Percentiles rank a stretch among this genome's conserved stretches.
Evolutionary conservation across 2,329 filamentous ascomycete genomes (phyloP).

Genomic region (Talaromyces sp.): DNA sequence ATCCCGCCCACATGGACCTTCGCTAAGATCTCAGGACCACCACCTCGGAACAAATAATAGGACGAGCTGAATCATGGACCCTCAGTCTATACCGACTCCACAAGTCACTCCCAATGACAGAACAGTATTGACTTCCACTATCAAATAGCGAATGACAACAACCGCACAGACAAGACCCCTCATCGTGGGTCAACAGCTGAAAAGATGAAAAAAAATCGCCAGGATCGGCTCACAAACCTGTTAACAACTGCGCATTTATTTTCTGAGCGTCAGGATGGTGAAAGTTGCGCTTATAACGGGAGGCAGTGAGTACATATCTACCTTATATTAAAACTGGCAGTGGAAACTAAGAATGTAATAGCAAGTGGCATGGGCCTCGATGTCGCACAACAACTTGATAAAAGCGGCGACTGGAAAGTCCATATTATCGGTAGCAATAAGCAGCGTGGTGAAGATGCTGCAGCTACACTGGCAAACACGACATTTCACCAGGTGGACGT

Average conservation of each 20-base stretch:
- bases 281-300: background rate
- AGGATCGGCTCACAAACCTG: too few relatives aligned
- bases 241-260: too few relatives aligned
- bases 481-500: conserved; percentile 46
- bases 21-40: too few relatives aligned
- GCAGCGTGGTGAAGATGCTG: conserved; percentile 34
- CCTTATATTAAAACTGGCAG: background rate
- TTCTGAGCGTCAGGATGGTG: too few relatives aligned
- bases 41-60: too few relatives aligned
- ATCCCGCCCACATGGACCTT: too few relatives aligned
- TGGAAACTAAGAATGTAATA: conserved; percentile 14
- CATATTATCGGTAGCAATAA: conserved; percentile 46
- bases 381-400: conserved; percentile 43
- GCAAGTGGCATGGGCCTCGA: conserved; percentile 49
- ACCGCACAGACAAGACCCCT: background rate
- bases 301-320: background rate
- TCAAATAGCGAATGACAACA: too few relatives aligned
- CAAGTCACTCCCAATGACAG: too few relatives aligned
- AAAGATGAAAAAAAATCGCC: background rate
- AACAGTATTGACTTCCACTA: too few relatives aligned
- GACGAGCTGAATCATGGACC: too few relatives aligned
- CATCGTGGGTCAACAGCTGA: background rate
- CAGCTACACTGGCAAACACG: conserved; percentile 28
- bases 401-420: conserved; percentile 41
- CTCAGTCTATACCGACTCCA: too few relatives aligned